Evolutionary conservation across 306 rosid species (phyloP).

Genomic region (Fragaria iinumae): DNA sequence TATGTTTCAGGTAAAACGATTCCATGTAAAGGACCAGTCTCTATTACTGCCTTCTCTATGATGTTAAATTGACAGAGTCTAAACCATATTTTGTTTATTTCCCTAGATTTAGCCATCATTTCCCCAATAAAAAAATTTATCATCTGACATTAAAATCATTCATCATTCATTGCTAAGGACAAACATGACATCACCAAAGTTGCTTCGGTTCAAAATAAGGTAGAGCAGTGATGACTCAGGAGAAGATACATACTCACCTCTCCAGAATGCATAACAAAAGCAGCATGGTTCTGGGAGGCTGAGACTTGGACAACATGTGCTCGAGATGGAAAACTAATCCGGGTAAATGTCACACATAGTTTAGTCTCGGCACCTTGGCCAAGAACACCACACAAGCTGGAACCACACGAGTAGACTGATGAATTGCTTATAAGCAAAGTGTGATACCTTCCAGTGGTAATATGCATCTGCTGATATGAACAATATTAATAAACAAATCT

Average conservation of each 20-base stretch:
- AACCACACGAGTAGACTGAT: constrained; percentile 84
- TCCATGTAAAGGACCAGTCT: constrained; percentile 1
- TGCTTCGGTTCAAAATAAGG: neutral
- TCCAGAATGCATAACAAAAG: constrained; percentile 77
- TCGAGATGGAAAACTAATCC: constrained; percentile 58
- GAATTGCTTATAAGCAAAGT: constrained; percentile 75
- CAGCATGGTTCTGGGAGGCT: constrained; percentile 89
- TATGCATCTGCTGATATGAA: constrained; percentile 73
- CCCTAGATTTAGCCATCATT: neutral
- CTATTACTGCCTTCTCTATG: neutral
- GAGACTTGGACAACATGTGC: constrained; percentile 70
- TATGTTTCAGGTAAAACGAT: neutral
- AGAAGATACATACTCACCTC: constrained; percentile 57
- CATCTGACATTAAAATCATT: neutral
- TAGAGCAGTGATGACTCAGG: constrained; percentile 2
- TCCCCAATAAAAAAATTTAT: neutral
- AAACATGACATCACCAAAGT: neutral
- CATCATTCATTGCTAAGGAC: neutral
- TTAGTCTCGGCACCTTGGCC: constrained; percentile 88
- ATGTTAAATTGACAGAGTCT: neutral
- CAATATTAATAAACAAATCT: constrained; percentile 26
- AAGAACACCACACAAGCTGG: constrained; percentile 84
- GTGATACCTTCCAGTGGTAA: constrained; percentile 82
- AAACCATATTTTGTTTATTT: neutral
- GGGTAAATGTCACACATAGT: constrained; percentile 69